Base-by-base conservation (phyloP, 805 yeast species). In the Cyberlindnera misumaiensis region DNA sequence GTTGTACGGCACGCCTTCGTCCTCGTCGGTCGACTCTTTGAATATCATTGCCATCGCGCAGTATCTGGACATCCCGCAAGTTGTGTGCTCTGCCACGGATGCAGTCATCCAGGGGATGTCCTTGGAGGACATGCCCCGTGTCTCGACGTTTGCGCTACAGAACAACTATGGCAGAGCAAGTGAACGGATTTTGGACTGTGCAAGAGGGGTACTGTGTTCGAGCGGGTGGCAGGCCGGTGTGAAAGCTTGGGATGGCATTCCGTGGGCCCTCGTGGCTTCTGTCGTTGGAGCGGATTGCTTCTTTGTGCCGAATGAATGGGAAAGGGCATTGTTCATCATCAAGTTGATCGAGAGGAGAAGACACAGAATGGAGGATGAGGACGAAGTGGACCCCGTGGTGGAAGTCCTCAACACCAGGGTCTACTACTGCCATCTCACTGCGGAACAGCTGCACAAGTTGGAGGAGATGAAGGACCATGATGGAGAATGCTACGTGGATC, bases 291-390 rank as follows among this genome's bases (percentile, higher is more conserved):
- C 66, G 13, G 77, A 75, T 46, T 70, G 67, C 15, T 74, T 75
- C 45, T 75, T 70, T 50, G 72, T 72, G 4, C 73, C 75, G 2
- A 63, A 65, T 2, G 81, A 75, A 49, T 73, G 76, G 76, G 77
- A 73, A 31, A 58, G 81, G 37, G 70, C 75, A 31, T 43, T 68
- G 22, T 73, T 75, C 43, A 59, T 68, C 3, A 64, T 70, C 28
- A 63, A 58, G 32, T 47, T 72, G 33, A 58, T 70, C 30, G 69
- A 67, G 42, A 52, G 70, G 50, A 45, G 70, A 25, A 41, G 46
- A 30, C 37, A 28, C n/a, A 27, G 17, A 12, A 42, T 36, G 8
- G 44, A 44, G 30, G 24, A 35, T 13, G 46, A 17, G 9, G 48
- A 52, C 11, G 48, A 49, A 28, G 11, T 40, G 7, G 46, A 42